These are phyloP conservation scores for Parasarocladium wereldwijsianum DNA, from an alignment of 2,329 filamentous ascomycete species.

Conservation along the genomic window DNA sequence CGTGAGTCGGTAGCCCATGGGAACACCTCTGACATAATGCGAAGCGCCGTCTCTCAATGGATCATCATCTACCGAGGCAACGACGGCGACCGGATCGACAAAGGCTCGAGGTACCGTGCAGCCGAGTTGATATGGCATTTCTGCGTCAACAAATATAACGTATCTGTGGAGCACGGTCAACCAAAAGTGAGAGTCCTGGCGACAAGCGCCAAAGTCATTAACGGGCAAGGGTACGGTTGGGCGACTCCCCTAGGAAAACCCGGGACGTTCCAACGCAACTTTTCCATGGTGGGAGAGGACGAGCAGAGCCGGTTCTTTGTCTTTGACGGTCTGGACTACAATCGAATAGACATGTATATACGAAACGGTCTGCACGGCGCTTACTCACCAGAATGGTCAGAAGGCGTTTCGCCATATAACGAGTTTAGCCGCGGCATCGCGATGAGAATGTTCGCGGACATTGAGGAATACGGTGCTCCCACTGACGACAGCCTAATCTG, in stretches of 20 bases:
- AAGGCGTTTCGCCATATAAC: constrained; percentile 1
- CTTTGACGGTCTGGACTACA: constrained; percentile 1
- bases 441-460: constrained; percentile 1
- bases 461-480: background rate
- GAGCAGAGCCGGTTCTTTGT: background rate
- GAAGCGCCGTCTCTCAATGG: constrained; percentile 4
- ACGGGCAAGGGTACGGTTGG: constrained; percentile 1
- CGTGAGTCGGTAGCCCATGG: constrained; percentile 3
- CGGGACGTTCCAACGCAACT: background rate
- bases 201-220: background rate
- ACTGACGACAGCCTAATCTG: constrained; percentile 3
- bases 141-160: constrained; percentile 8
- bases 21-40: constrained; percentile 2
- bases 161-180: constrained; percentile 4
- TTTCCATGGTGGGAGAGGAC: background rate
- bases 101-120: constrained; percentile 4
- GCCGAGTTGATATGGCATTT: constrained; percentile 6
- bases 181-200: background rate
- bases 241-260: background rate
- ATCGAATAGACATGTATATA: background rate
- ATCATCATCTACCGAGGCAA: constrained; percentile 4
- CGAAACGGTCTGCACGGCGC: constrained; percentile 1
- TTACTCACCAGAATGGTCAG: constrained; percentile 1
- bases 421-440: constrained; percentile 1
- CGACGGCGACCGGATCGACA: background rate